Conservation (phyloP, 1,284 basidiomycete species). For the Schizophyllum amplum region DNA sequence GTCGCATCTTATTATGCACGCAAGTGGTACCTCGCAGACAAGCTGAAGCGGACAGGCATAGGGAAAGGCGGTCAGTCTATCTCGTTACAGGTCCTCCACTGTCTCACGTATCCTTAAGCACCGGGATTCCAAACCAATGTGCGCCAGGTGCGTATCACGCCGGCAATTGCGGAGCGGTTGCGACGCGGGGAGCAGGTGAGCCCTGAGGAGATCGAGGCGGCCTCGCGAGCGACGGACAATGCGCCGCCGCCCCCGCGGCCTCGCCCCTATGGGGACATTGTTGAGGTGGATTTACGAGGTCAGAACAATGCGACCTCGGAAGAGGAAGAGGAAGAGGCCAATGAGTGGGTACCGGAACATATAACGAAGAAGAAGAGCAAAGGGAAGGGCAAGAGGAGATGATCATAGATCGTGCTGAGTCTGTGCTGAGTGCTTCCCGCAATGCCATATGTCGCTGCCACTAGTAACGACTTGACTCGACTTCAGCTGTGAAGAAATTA, state of each 20-base stretch:
- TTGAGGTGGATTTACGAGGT: constrained; percentile 11
- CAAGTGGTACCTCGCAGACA: constrained; percentile 39
- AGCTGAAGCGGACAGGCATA: constrained; percentile 36
- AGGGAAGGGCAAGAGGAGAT: constrained; percentile 30
- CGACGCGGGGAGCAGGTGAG: constrained; percentile 39
- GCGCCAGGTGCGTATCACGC: constrained; percentile 35
- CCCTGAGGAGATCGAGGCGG: constrained; percentile 39
- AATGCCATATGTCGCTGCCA: no score
- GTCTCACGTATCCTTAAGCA: constrained; percentile 24
- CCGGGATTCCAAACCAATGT: constrained; percentile 46
- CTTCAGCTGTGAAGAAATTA: no score
- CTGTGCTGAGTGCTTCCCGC: no score
- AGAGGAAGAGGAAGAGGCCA: constrained; percentile 19
- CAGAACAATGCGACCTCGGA: constrained; percentile 5
- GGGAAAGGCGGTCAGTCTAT: constrained; percentile 39
- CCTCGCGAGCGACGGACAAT: constrained; percentile 31
- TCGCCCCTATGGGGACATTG: constrained; percentile 3
- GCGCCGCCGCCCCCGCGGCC: constrained; percentile 13
- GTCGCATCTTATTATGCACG: constrained; percentile 35
- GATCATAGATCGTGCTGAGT: no score
- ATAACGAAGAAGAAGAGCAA: constrained; percentile 33
- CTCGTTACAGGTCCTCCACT: background rate
- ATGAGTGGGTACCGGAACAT: constrained; percentile 41
- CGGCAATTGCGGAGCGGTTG: constrained; percentile 38
- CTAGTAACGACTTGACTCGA: no score